A percentile compares a stretch with the other conserved stretches of the same genome.
phyloP scores from a whole-genome alignment of 2,329 filamentous ascomycete species.

The Colletotrichum eleusines region DNA sequence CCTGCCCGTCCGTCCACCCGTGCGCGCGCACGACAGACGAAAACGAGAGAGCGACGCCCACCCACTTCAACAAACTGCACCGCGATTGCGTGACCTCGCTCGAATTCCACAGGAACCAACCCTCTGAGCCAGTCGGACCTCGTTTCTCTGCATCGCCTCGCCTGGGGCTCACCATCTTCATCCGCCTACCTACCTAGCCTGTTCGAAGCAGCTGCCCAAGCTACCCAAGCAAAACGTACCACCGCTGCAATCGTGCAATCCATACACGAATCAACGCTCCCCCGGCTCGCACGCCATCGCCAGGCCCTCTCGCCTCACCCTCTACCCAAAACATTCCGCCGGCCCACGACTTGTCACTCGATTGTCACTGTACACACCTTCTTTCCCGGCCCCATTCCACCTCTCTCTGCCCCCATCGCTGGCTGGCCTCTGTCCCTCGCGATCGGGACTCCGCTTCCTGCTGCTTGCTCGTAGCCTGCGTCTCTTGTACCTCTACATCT shows the following conservation, averaged over 20 bases:
- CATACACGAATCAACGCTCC: constrained; percentile 27
- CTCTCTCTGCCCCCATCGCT: background rate
- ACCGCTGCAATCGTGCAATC: background rate
- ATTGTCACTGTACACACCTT: constrained; percentile 28
- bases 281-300: constrained; percentile 42
- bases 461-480: constrained; percentile 15
- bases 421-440: background rate
- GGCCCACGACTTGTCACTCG: constrained; percentile 26
- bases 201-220: constrained; percentile 13
- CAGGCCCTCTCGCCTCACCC: constrained; percentile 41
- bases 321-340: constrained; percentile 24
- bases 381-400: background rate
- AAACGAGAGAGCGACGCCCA: background rate
- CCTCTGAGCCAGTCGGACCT: constrained; percentile 31
- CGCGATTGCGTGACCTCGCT: constrained; percentile 24
- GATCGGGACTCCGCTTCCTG: background rate
- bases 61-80: constrained; percentile 18
- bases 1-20: background rate
- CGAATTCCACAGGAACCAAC: constrained; percentile 23
- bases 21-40: background rate
- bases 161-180: constrained; percentile 32
- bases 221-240: constrained; percentile 8
- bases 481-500: constrained; percentile 11
- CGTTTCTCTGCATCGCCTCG: constrained; percentile 36
- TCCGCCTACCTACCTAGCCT: background rate